Percentiles rank a stretch among this genome's conserved stretches.
Conservation (phyloP, 1,139 yeast species). For the Geotrichum citri-aurantii region DNA sequence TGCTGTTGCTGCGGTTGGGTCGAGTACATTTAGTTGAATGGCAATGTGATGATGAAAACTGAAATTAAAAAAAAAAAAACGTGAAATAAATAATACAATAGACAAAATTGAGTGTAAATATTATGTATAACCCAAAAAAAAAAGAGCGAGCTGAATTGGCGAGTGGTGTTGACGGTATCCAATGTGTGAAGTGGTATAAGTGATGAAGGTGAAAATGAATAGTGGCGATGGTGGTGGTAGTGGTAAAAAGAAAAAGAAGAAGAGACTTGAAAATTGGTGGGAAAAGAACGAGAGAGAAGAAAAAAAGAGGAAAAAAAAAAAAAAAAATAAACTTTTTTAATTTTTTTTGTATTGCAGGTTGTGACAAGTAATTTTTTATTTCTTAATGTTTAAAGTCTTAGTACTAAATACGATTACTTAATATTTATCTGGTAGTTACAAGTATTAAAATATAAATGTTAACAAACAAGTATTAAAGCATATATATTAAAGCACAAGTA, state of each 20-base stretch:
- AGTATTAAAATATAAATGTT: too few species aligned
- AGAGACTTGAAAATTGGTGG: not conserved
- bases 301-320: not conserved
- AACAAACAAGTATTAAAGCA: too few species aligned
- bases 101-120: not conserved
- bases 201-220: not conserved
- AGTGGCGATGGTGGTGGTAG: not conserved
- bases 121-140: not conserved
- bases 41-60: not conserved
- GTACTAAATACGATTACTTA: too few species aligned
- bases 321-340: too few species aligned
- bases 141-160: not conserved
- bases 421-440: too few species aligned
- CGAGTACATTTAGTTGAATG: not conserved
- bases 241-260: not conserved
- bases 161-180: not conserved
- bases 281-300: not conserved
- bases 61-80: not conserved
- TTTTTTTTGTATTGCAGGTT: too few species aligned
- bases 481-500: too few species aligned
- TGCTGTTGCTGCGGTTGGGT: constrained; percentile 1
- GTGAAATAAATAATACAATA: not conserved
- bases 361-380: too few species aligned
- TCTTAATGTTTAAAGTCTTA: too few species aligned
- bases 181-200: not conserved